These are phyloP conservation scores for Macrotyloma uniflorum DNA, from an alignment of 306 rosid species.

Conservation along the genomic window DNA sequence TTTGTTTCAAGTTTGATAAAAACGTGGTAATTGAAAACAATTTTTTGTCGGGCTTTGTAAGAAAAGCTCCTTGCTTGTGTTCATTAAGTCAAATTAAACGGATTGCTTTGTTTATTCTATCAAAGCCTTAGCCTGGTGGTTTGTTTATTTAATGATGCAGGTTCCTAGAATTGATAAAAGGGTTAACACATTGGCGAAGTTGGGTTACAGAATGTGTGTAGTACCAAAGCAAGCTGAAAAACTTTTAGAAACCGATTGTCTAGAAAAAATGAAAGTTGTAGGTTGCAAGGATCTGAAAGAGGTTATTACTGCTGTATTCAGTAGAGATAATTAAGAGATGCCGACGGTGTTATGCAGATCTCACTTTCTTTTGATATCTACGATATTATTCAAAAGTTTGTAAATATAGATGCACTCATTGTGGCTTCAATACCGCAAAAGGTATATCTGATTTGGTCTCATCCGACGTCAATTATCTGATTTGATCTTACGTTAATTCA, in stretches of 20 bases:
- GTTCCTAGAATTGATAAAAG: conserved; percentile 90
- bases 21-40: neutral
- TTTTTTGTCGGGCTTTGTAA: neutral
- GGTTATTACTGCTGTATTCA: conserved; percentile 66
- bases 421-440: neutral
- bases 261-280: conserved; percentile 49
- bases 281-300: conserved; percentile 86
- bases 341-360: conserved; percentile 26
- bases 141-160: conserved; percentile 45
- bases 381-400: neutral
- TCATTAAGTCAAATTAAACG: conserved; percentile 11
- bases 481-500: conserved; percentile 11
- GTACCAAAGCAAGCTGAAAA: conserved; percentile 72
- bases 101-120: conserved; percentile 4
- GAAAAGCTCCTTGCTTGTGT: neutral
- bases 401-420: conserved; percentile 16
- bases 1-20: neutral
- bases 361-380: conserved; percentile 9
- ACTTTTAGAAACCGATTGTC: conserved; percentile 40
- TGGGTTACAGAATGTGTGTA: conserved; percentile 77
- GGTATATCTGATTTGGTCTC: conserved; percentile 9
- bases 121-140: conserved; percentile 1
- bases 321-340: conserved; percentile 31
- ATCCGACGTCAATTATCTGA: neutral
- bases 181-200: conserved; percentile 66